Conservation (phyloP, 352 stramenopile species). For the Pythium rhizo-oryzae region DNA sequence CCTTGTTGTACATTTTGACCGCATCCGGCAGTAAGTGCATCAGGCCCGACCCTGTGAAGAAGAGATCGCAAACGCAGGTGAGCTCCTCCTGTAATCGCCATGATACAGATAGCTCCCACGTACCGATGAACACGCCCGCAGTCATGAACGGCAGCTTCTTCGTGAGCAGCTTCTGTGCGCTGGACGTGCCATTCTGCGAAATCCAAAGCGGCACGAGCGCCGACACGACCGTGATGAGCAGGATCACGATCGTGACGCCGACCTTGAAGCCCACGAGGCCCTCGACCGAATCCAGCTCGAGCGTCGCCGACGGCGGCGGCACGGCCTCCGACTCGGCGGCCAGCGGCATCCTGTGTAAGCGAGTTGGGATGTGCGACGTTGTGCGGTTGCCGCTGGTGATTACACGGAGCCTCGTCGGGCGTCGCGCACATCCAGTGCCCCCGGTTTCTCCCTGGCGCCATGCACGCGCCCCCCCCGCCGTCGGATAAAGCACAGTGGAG, state of each 20-base stretch:
- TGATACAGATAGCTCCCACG: not conserved
- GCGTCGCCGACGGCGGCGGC: constrained; percentile 16
- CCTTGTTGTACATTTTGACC: constrained; percentile 57
- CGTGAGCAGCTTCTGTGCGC: constrained; percentile 42
- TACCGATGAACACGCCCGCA: constrained; percentile 60
- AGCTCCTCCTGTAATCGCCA: too few species aligned
- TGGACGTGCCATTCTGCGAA: constrained; percentile 43
- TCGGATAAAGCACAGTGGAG: constrained; percentile 10
- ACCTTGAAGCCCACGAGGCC: constrained; percentile 55
- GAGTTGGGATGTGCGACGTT: not conserved
- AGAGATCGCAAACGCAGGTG: not conserved
- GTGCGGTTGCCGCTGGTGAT: not conserved
- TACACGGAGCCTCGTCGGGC: too few species aligned
- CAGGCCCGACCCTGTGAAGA: constrained; percentile 42
- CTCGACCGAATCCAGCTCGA: constrained; percentile 22
- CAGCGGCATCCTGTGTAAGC: not conserved
- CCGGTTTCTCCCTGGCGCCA: not conserved
- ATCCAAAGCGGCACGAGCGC: constrained; percentile 59
- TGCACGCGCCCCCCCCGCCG: constrained; percentile 1
- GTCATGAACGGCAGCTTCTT: constrained; percentile 68
- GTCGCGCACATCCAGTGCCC: not conserved
- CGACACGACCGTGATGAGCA: constrained; percentile 61
- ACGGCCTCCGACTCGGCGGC: not conserved
- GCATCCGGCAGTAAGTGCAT: constrained; percentile 62
- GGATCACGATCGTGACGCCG: constrained; percentile 44